Evolutionary conservation across 768 basidiomycete genomes (phyloP), one percentile per base, ranked within the genome.

Genomic region (Russula foetens): DNA sequence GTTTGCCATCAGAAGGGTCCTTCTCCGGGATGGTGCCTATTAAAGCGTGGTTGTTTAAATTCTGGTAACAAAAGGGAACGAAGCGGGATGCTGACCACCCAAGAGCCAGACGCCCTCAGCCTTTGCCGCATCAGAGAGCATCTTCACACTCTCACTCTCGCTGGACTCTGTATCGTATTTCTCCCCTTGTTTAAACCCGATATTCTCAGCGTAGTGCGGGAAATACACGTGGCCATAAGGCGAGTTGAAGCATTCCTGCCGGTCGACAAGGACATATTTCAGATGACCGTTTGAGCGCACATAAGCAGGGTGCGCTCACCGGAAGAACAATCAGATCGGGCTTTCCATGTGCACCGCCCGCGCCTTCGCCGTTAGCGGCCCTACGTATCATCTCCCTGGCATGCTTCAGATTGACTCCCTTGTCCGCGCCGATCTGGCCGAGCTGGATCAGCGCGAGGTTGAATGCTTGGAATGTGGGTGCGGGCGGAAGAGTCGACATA

Each of bases 21-120:
- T 81, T 79, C 71, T 99, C 96, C 0, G 97, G 97, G 53, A 99
- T 95, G 2, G 93, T 91, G 15, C 95, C 95, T 98, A 64, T 35
- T n/a, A 49, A 56, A n/a, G 35, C 15, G 28, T 51, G 56, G 7
- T n/a, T n/a, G 9, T 33, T 17, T 2, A 7, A 12, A 11, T 23
- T 12, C n/a, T 19, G 7, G 9, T 33, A 31, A 15, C 17, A 12
- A 24, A 39, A 39, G 14, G 26, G 28, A 33, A 19, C 47, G 50
- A 26, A 24, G 29, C 14, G 43, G 35, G 24, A 28, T 12, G 69
- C 67, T 58, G 67, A 87, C 96, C 97, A 73, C 95, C 97, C 67
- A 99, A 82, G n/a, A 99, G 75, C 95, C 95, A 98, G 14, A 86
- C 77, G 7, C 78, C 81, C 31, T 82, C 76, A 69, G 90, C 82